phyloP scores from a whole-genome alignment of 805 yeast genomes.

The Maudiozyma bulderi region DNA sequence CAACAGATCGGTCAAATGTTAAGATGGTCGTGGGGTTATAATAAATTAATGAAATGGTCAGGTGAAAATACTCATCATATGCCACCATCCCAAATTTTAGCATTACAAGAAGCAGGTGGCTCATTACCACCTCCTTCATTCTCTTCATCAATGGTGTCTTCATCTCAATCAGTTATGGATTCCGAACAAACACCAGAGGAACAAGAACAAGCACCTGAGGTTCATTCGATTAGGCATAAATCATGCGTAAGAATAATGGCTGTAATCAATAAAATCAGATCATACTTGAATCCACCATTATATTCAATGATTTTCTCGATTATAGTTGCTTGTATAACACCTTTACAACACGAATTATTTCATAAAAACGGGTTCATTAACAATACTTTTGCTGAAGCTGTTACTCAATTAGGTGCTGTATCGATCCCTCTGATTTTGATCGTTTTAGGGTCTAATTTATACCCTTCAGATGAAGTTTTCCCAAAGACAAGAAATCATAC shows the following conservation, averaged over 20 bases:
- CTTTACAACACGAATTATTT: slow-evolving; percentile 47
- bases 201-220: background rate
- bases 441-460: slow-evolving; percentile 69
- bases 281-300: slow-evolving; percentile 71
- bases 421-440: slow-evolving; percentile 70
- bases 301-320: slow-evolving; percentile 67
- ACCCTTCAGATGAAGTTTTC: slow-evolving; percentile 59
- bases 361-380: slow-evolving; percentile 51
- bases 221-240: slow-evolving; percentile 8
- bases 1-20: slow-evolving; percentile 78
- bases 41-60: slow-evolving; percentile 48
- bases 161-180: background rate
- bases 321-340: slow-evolving; percentile 57
- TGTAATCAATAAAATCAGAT: slow-evolving; percentile 22
- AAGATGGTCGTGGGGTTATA: slow-evolving; percentile 85
- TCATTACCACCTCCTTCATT: background rate
- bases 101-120: slow-evolving; percentile 8
- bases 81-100: slow-evolving; percentile 23
- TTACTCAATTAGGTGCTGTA: slow-evolving; percentile 59
- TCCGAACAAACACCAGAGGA: background rate
- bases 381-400: slow-evolving; percentile 55
- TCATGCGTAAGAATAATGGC: slow-evolving; percentile 5
- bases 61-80: slow-evolving; percentile 24
- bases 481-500: slow-evolving; percentile 53
- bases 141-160: background rate